Evolutionary conservation across 306 rosid genomes (phyloP).

Genomic region (Cicer yamashitae): DNA sequence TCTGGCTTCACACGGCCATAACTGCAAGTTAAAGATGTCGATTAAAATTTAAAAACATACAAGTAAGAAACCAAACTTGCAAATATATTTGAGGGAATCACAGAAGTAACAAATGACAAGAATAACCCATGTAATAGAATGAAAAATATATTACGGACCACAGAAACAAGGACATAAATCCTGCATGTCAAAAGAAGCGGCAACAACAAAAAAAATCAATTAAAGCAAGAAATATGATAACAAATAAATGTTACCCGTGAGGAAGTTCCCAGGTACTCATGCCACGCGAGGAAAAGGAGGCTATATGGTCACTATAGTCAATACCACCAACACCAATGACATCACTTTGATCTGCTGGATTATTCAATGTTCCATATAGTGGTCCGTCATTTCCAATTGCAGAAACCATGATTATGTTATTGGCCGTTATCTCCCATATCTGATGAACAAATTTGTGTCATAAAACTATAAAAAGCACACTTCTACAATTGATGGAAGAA

Average conservation of each 20-base stretch:
- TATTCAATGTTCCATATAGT: slow-evolving; percentile 93
- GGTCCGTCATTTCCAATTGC: slow-evolving; percentile 99
- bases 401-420: slow-evolving; percentile 94
- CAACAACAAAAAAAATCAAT: background rate
- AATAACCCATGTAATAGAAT: background rate
- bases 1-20: slow-evolving; percentile 98
- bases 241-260: slow-evolving; percentile 68
- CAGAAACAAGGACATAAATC: background rate
- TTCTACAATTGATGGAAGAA: slow-evolving; percentile 16
- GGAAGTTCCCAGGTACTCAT: slow-evolving; percentile 99
- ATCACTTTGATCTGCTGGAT: slow-evolving; percentile 98
- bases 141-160: background rate
- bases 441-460: slow-evolving; percentile 52
- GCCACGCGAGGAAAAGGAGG: slow-evolving; percentile 97
- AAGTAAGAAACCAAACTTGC: slow-evolving; percentile 36
- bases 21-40: slow-evolving; percentile 50
- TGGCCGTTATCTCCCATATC: slow-evolving; percentile 99
- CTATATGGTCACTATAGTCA: slow-evolving; percentile 97
- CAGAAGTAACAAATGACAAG: background rate
- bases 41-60: slow-evolving; percentile 12
- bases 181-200: background rate
- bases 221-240: slow-evolving; percentile 23
- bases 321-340: slow-evolving; percentile 98
- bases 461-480: slow-evolving; percentile 39
- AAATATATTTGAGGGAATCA: slow-evolving; percentile 8